Evolutionary conservation across 2,329 filamentous ascomycete species (phyloP), one percentile per base, ranked within the genome.

Genomic region (Chalaropsis thielavioides): DNA sequence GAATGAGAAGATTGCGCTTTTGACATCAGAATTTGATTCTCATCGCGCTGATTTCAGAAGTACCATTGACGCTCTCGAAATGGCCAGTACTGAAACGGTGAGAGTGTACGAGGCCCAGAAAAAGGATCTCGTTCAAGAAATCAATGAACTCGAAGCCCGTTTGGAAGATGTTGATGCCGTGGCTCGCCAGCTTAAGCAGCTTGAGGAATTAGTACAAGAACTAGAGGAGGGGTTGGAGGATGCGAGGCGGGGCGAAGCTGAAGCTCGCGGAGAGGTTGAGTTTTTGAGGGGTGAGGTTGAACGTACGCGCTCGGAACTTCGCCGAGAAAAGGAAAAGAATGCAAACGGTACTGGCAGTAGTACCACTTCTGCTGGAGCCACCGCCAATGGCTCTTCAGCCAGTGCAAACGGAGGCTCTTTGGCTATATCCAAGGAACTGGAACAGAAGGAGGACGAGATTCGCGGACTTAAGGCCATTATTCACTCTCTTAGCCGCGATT

Each of bases 381-480:
- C 38, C n/a, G 40, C 31, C 35, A 41, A 27, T 40, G 38, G 63
- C 27, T 62, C 69, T 2, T 61, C 66, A 8, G 60, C 63, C 7
- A n/a, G 54, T 38, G 31, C 27, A 7, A 58, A 35, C 54, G 10
- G 27, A 15, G 22, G 15, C n/a, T 58, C 54, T 11, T 8, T 58
- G 13, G 19, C 54, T 22, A 49, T 41, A n/a, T 81, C 83, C 54
- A 90, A 90, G 74, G 91, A 96, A 68, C 76, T 97, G 38, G 91
- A 95, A 72, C 89, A 95, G 72, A 94, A 95, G 73, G 92, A 99
- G 71, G 94, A 99, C 71, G 94, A 99, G 77, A 97, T 99, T 71
- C 84, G 92, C 68, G 94, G 94, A 59, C 81, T 99, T 69, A 99
- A 97, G 75, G 92, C 94, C 54, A 97, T 99, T 72, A 97, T 99